Conservation (phyloP, 176 grass and related monocot genomes). For the Rhynchospora pubera region DNA sequence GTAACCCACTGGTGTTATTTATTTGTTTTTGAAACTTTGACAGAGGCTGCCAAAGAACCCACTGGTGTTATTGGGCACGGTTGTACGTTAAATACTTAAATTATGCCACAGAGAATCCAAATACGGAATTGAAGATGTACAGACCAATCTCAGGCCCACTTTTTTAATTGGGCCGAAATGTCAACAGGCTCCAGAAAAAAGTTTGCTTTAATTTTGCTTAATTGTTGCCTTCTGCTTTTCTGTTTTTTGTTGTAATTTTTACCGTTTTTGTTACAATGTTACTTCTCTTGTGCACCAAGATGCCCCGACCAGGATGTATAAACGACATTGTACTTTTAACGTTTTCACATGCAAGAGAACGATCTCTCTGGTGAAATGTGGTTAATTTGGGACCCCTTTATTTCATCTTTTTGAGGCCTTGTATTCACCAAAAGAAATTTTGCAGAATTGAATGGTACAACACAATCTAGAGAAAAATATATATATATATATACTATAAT, state of each 20-base stretch:
- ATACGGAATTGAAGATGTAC: not conserved
- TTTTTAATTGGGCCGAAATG: conserved; percentile 15
- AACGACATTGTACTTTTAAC: conserved; percentile 4
- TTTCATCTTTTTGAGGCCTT: not conserved
- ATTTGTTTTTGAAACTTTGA: no score
- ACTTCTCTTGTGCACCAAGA: not conserved
- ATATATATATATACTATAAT: not conserved
- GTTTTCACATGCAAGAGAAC: conserved; percentile 9
- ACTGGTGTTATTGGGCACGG: not conserved
- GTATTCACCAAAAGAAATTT: not conserved
- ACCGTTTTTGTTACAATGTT: not conserved
- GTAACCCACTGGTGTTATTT: not conserved
- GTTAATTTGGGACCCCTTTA: not conserved
- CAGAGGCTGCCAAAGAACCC: no score
- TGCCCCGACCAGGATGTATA: not conserved
- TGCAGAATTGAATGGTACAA: not conserved
- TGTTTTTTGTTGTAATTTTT: not conserved
- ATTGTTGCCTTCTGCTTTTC: not conserved
- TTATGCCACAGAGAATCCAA: not conserved
- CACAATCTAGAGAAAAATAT: not conserved
- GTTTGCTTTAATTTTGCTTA: conserved; percentile 8
- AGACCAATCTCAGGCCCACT: conserved; percentile 1
- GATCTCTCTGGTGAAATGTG: not conserved
- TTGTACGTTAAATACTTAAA: no score
- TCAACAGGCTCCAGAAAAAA: conserved; percentile 15